These are phyloP conservation scores for Hippophae gyantsensis DNA, from an alignment of 306 rosid genomes.

Conservation along the genomic window DNA sequence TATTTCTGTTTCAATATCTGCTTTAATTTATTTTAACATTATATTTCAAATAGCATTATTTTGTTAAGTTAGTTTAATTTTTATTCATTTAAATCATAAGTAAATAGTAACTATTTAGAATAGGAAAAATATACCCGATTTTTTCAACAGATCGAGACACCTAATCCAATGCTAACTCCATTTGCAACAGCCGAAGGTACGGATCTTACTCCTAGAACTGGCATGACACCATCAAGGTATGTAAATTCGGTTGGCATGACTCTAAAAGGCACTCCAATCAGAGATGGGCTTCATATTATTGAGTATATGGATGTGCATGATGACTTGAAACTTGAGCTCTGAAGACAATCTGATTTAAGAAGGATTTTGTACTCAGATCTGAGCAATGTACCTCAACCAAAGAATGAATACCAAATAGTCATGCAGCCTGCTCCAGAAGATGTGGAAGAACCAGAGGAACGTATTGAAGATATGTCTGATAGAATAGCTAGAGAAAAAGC, in stretches of 20 bases:
- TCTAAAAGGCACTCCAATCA: slow-evolving; percentile 78
- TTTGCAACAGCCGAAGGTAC: slow-evolving; percentile 78
- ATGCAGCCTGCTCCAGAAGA: slow-evolving; percentile 81
- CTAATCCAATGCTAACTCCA: slow-evolving; percentile 80
- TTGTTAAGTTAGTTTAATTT: too few species aligned
- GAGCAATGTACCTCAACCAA: slow-evolving; percentile 62
- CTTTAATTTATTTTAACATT: too few species aligned
- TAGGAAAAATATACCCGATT: too few species aligned
- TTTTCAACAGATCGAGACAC: too few species aligned
- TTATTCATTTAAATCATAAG: too few species aligned
- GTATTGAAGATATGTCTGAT: slow-evolving; percentile 90
- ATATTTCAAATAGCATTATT: too few species aligned
- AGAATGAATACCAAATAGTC: slow-evolving; percentile 77
- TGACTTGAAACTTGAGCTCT: slow-evolving; percentile 58
- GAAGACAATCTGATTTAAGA: slow-evolving; percentile 64
- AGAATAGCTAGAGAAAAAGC: slow-evolving; percentile 85
- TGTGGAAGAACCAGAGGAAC: slow-evolving; percentile 62
- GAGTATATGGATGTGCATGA: slow-evolving; percentile 68
- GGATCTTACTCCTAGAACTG: slow-evolving; percentile 68
- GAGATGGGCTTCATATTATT: slow-evolving; percentile 80
- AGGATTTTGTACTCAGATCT: slow-evolving; percentile 67
- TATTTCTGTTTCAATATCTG: too few species aligned
- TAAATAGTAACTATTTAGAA: too few species aligned
- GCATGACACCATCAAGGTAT: slow-evolving; percentile 83
- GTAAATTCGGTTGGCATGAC: slow-evolving; percentile 64